Evolutionary conservation across 768 basidiomycete species (phyloP), one percentile per base, ranked within the genome.

Genomic region (Boletus tylopilopsis): DNA sequence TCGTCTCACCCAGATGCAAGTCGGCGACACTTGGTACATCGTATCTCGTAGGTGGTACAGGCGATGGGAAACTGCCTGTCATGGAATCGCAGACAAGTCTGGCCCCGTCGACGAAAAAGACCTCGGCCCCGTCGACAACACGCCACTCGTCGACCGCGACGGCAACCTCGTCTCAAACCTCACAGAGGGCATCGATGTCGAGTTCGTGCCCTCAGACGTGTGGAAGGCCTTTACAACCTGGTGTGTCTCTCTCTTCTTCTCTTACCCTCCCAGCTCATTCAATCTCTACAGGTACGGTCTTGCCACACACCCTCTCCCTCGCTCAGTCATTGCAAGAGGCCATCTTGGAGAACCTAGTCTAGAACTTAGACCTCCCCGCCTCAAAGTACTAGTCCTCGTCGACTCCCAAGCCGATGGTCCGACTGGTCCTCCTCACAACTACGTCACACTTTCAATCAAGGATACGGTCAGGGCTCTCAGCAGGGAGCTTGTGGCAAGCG

Each of bases 1-100:
- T 13, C 77, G 78, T 57, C 61, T 58, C 34, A 65, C 60, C 38
- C 69, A 73, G 35, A 80, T 92, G 76, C 70, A 74, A 25, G 69
- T 75, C 8, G 87, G 87, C 38, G 81, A 91, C 43, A 82, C 75
- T 9, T 94, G 91, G 91, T 92, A 81, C 69, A 69, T 94, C 42
- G 74, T 94, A 24, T 76, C 84, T 19, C 68, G 77, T 42, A 58
- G 60, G 19, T 95, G 92, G 92, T 88, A 78, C 72, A 77, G 77
- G 50, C 79, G 81, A 29, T 94, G 88, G 85, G 69, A 76, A 53
- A 80, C 79, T 58, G 90, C 88, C 11, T 85, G 85, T 61, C 76
- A 79, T 0, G 87, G 86, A 24, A 69, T 81, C 54, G 62, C 73
- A 23, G 85, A 86, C 73, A 90, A 88, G 68, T 76, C 84, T 59